phyloP scores from a whole-genome alignment of 306 rosid genomes.

The Dryas octopetala region DNA sequence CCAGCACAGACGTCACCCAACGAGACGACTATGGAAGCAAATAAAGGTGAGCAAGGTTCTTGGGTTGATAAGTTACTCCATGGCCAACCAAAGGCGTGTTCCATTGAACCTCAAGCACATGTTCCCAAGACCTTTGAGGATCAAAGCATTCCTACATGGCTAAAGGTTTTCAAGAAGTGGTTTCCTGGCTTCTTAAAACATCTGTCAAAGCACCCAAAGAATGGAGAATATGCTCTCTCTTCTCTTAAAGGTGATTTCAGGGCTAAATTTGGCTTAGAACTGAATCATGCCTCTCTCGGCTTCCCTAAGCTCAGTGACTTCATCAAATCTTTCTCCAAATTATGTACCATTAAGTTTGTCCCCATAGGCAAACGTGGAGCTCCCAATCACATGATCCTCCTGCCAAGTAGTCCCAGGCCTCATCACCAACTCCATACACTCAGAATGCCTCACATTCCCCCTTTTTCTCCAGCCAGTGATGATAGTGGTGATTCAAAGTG shows the following conservation, averaged over 20 bases:
- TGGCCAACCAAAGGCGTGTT: constrained; percentile 4
- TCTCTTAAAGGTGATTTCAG: constrained; percentile 43
- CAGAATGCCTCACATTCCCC: neutral
- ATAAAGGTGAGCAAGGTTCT: constrained; percentile 23
- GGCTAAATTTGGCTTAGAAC: constrained; percentile 34
- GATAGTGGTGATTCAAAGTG: constrained; percentile 10
- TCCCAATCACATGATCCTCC: constrained; percentile 39
- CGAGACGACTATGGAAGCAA: constrained; percentile 21
- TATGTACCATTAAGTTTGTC: constrained; percentile 29
- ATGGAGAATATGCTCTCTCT: constrained; percentile 41
- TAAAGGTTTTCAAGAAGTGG: constrained; percentile 42
- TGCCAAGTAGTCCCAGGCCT: constrained; percentile 19
- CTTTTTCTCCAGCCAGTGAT: neutral
- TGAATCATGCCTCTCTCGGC: constrained; percentile 42
- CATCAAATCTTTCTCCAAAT: constrained; percentile 30
- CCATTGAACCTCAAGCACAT: constrained; percentile 18
- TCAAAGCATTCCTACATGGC: constrained; percentile 34
- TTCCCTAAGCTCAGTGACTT: constrained; percentile 43
- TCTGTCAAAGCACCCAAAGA: constrained; percentile 27
- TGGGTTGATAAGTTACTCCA: constrained; percentile 21
- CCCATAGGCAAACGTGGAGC: constrained; percentile 27
- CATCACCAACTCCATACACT: constrained; percentile 4
- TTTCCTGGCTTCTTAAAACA: constrained; percentile 30
- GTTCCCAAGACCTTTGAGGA: neutral
- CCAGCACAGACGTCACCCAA: neutral